These are phyloP conservation scores for Fragilaria crotonensis DNA, from an alignment of 108 stramenopile species.

Conservation along the genomic window DNA sequence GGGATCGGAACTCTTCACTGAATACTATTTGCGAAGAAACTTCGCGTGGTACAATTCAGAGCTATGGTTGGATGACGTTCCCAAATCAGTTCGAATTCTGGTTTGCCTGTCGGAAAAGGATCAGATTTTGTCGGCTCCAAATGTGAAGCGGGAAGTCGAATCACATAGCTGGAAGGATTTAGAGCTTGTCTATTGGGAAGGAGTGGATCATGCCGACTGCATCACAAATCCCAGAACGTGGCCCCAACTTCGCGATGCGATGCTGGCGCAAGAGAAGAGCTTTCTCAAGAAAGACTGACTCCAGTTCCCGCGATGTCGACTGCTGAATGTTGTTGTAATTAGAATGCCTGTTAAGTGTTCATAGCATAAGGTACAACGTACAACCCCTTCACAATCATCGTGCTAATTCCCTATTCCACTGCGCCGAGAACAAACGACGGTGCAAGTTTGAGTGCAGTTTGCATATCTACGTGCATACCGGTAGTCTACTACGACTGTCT, in stretches of 20 bases:
- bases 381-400: too few species aligned
- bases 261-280: not conserved
- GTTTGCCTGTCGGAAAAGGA: constrained; percentile 62
- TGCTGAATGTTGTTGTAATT: too few species aligned
- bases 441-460: too few species aligned
- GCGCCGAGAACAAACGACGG: too few species aligned
- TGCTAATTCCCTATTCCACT: too few species aligned
- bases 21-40: constrained; percentile 71
- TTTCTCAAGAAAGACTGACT: too few species aligned
- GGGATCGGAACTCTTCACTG: constrained; percentile 62
- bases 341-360: too few species aligned
- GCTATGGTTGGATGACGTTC: constrained; percentile 81
- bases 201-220: not conserved
- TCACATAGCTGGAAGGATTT: not conserved
- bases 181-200: not conserved
- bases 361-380: too few species aligned
- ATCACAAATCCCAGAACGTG: not conserved
- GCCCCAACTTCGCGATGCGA: not conserved
- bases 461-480: too few species aligned
- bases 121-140: constrained; percentile 58
- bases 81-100: constrained; percentile 33
- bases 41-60: constrained; percentile 89
- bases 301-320: too few species aligned
- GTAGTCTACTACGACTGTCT: too few species aligned
- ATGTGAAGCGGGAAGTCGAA: constrained; percentile 47